Conservation (phyloP, 768 basidiomycete genomes). For the Galerina marginata region DNA sequence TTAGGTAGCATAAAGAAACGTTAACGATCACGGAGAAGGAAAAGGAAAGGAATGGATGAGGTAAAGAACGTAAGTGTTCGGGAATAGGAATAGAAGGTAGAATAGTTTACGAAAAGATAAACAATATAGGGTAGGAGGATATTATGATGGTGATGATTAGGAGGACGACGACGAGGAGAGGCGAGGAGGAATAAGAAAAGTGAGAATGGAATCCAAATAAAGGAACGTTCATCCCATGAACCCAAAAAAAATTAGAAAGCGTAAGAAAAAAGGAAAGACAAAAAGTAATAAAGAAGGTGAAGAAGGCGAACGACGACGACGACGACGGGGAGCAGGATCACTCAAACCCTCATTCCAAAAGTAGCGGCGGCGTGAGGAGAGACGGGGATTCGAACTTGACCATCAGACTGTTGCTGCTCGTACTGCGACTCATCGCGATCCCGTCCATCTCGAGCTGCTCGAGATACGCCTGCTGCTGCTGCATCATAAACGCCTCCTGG, state of each 20-base stretch:
- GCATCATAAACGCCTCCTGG: slow-evolving; percentile 14
- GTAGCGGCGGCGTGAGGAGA: slow-evolving; percentile 51
- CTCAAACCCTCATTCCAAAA: slow-evolving; percentile 51
- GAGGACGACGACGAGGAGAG: background rate
- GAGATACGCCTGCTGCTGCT: slow-evolving; percentile 1
- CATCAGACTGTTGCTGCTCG: slow-evolving; percentile 27
- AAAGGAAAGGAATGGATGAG: background rate
- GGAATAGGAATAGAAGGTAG: slow-evolving; percentile 4
- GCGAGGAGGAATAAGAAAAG: background rate
- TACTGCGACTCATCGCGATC: too few species aligned
- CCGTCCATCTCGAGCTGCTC: slow-evolving; percentile 16
- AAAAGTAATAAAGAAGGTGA: background rate
- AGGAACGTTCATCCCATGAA: slow-evolving; percentile 4
- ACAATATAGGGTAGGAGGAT: background rate
- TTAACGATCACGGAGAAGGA: background rate
- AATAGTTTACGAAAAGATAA: background rate
- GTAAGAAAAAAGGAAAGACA: background rate
- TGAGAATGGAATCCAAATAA: background rate
- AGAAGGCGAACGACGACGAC: background rate
- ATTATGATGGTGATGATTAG: slow-evolving; percentile 3
- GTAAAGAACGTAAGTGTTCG: background rate
- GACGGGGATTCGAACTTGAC: slow-evolving; percentile 51
- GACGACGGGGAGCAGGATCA: background rate
- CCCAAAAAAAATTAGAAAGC: slow-evolving; percentile 1
- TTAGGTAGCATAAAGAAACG: background rate